Conservation (phyloP, 192 early-diverging fungal genomes). For the Linnemannia exigua region DNA sequence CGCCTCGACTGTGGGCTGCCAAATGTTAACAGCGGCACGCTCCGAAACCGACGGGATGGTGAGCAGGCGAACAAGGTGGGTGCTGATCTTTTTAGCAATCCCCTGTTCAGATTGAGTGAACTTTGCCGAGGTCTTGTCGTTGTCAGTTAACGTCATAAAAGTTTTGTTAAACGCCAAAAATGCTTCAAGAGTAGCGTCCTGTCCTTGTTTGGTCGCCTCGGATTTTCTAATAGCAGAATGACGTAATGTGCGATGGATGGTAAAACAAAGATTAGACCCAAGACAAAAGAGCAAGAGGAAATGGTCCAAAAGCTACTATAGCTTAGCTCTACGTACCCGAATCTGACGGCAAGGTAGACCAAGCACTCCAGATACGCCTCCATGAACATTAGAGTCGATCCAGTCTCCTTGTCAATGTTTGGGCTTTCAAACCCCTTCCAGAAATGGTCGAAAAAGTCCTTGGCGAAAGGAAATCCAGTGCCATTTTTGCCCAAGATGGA, state of each 20-base stretch:
- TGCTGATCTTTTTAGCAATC: slow-evolving; percentile 29
- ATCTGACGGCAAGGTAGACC: slow-evolving; percentile 64
- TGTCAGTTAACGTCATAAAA: slow-evolving; percentile 22
- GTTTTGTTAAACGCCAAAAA: slow-evolving; percentile 25
- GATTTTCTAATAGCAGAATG: slow-evolving; percentile 17
- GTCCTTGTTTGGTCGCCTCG: slow-evolving; percentile 44
- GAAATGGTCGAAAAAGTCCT: slow-evolving; percentile 73
- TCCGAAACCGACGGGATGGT: slow-evolving; percentile 47
- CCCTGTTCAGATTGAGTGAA: slow-evolving; percentile 38
- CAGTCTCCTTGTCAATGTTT: slow-evolving; percentile 60
- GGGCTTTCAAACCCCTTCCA: slow-evolving; percentile 68
- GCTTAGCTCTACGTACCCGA: slow-evolving; percentile 45
- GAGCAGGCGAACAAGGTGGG: slow-evolving; percentile 35
- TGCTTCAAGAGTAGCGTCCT: slow-evolving; percentile 36
- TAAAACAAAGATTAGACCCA: neutral
- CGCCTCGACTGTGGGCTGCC: slow-evolving; percentile 26
- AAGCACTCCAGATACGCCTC: slow-evolving; percentile 77
- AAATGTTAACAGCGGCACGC: slow-evolving; percentile 25
- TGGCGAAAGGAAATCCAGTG: slow-evolving; percentile 59
- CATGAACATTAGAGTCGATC: slow-evolving; percentile 64
- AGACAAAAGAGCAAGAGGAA: neutral
- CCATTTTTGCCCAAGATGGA: slow-evolving; percentile 50
- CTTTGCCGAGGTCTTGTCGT: slow-evolving; percentile 23
- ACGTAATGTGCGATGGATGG: neutral
- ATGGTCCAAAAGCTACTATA: neutral